Evolutionary conservation across 1,284 basidiomycete genomes (phyloP).

Genomic region (Leccinum subfulvum): DNA sequence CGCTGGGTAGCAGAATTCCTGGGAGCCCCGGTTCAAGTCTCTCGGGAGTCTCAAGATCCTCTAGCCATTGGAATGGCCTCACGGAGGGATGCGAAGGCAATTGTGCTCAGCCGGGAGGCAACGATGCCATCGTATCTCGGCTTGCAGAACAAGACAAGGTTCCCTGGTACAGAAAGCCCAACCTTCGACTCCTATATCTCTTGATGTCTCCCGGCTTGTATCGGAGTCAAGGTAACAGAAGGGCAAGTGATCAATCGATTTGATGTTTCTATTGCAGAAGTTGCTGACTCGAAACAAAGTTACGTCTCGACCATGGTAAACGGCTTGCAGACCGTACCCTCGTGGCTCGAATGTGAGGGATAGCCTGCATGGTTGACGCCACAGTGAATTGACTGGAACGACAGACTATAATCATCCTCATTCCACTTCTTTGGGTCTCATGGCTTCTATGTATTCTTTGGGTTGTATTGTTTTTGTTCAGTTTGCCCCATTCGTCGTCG

Average conservation of each 20-base stretch:
- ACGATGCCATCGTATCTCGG: not conserved
- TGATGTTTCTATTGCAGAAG: not conserved
- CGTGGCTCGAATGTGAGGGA: not conserved
- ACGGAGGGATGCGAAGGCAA: not conserved
- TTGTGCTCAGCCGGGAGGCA: not conserved
- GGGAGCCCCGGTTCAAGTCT: no score
- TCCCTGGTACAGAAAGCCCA: not conserved
- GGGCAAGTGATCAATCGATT: not conserved
- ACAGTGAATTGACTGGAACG: not conserved
- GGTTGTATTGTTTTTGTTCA: not conserved
- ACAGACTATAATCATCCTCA: not conserved
- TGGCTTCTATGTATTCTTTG: not conserved
- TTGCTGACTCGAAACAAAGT: not conserved
- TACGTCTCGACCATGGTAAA: not conserved
- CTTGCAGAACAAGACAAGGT: not conserved
- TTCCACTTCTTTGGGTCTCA: not conserved
- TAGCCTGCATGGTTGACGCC: not conserved
- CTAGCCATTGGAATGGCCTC: no score
- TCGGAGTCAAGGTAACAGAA: not conserved
- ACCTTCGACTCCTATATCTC: not conserved
- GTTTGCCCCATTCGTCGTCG: not conserved
- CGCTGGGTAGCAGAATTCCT: no score
- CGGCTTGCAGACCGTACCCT: not conserved
- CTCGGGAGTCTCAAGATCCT: no score
- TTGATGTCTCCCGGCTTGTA: not conserved